Base-by-base conservation (phyloP, 306 rosid genomes). In the Amphicarpaea edgeworthii region DNA sequence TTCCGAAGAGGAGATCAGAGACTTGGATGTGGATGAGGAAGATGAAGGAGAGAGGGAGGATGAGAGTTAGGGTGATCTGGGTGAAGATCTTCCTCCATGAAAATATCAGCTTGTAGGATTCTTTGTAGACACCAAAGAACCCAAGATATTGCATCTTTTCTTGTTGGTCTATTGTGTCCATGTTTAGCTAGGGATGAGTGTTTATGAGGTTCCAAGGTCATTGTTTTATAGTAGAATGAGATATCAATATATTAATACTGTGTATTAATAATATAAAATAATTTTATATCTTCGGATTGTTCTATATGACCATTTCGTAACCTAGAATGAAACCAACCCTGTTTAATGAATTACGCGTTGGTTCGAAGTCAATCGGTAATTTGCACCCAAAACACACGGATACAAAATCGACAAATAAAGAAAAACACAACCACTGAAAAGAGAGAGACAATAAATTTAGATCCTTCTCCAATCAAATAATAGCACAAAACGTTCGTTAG, bases 41-140 rank as follows among this genome's bases (percentile, higher is more conserved):
- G 59, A 78, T 77, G 86, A 89, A 62, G 53, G 83, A 17, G 19
- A 86, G 70, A 43, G 93, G 91, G 79, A 86, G 76, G 81, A 89
- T 73, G 3, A 89, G 76, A 57, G 70, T 19, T 5, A 78, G 20
- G 72, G 84, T 79, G 41, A 89, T 85, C 15, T 78, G 84, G 85
- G 51, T 59, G 72, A 89, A 87, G 75, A 87, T 68, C 38, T 77
- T 87, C 40, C 66, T 61, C 85, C 87, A 81, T 70, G 85, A 62
- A 50, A 10, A 1, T 5, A 89, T 49, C 50, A 83, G 71, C 50
- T 72, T 83, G 83, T 2, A 76, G 34, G 93, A 46, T 75, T 89
- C 91, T 81, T 70, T 62, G 83, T 15, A 77, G 62, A 89, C 20
- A 8, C 84, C 91, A 8, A 73, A 46, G 37, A 81, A 4, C 3